Percentiles rank a stretch among this genome's conserved stretches.
Evolutionary conservation across 768 basidiomycete species (phyloP).

Genomic region (Jaapia argillacea): DNA sequence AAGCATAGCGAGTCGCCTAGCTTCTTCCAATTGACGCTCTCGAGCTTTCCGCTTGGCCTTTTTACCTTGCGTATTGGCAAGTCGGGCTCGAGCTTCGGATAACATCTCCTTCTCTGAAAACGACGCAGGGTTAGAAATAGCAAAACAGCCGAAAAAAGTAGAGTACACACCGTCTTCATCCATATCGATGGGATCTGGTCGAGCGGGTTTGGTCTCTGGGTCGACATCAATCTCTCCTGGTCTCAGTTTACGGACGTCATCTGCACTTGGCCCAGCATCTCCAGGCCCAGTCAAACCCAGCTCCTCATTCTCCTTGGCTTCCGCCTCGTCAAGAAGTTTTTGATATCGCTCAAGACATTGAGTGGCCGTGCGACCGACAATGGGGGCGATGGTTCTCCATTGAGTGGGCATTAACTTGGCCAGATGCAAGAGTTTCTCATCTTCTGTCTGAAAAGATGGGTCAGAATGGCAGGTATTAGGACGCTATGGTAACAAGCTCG

Average conservation of each 20-base stretch:
- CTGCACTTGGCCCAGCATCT: slow-evolving; percentile 82
- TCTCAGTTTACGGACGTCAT: slow-evolving; percentile 79
- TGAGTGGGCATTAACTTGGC: slow-evolving; percentile 99
- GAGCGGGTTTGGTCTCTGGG: slow-evolving; percentile 95
- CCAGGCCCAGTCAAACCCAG: slow-evolving; percentile 79
- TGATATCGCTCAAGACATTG: slow-evolving; percentile 98
- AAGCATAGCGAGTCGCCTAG: slow-evolving; percentile 83
- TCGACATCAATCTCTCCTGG: slow-evolving; percentile 99
- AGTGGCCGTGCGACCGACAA: slow-evolving; percentile 94
- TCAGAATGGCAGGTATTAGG: neutral
- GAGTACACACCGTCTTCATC: slow-evolving; percentile 81
- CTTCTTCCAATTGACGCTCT: slow-evolving; percentile 95
- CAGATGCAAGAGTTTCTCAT: slow-evolving; percentile 95
- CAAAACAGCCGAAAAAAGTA: neutral
- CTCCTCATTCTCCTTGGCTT: slow-evolving; percentile 93
- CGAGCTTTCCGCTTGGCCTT: slow-evolving; percentile 98
- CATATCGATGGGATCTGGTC: slow-evolving; percentile 99
- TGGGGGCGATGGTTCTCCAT: slow-evolving; percentile 98
- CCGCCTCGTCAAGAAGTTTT: slow-evolving; percentile 94
- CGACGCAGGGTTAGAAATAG: too few species aligned
- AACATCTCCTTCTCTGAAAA: slow-evolving; percentile 95
- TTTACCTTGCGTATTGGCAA: slow-evolving; percentile 98
- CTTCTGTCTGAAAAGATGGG: slow-evolving; percentile 60
- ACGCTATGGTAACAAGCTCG: slow-evolving; percentile 16
- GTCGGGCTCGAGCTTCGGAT: slow-evolving; percentile 93